Base-by-base conservation (phyloP, 2,329 filamentous ascomycete species). In the Paecilomyces sp. region DNA sequence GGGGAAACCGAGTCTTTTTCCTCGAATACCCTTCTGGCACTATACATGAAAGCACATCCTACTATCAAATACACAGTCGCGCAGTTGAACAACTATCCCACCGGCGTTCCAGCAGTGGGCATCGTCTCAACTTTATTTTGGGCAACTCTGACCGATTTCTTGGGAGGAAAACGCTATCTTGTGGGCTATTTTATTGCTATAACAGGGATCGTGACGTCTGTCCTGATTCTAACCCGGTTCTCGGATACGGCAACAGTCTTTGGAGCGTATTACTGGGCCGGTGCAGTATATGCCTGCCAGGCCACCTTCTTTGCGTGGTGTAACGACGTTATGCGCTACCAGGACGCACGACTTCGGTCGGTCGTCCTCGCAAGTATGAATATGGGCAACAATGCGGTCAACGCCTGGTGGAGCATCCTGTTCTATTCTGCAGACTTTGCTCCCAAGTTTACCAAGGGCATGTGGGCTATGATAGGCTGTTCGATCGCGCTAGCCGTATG, bases 221-320 rank as follows among this genome's bases (percentile, higher is more conserved):
- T n/a, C n/a, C 36, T 41, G 13, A 82, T 90, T 1, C 73, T 90
- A 0, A 79, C 80, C 0, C 80, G 81, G 34, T 78, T 80, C 0
- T 71, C 75, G 0, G 81, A 79, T 2, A 87, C 83, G 0, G 68
- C 80, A 0, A 75, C 83, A 1, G 80, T 85, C 0, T 88, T 90
- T 62, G 86, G 71, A 0, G 86, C 86, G 3, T 90, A 89, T 65
- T 90, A 89, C 70, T 87, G 84, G 83, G 85, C 87, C 0, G 88
- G 88, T 0, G 77, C 82, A 3, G 85, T 89, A 0, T 90, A 90
- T 64, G 87, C 88, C 0, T 88, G 87, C 66, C 87, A 91, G 71
- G 87, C 88, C 0, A 88, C 85, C 0, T 90, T 90, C 65, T 90
- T 91, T 64, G 88, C 88, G 0, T 90, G 88, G 88, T 88, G 86